A percentile compares a stretch with the other conserved stretches of the same genome.
These are phyloP conservation scores for Ceriops decandra DNA, from an alignment of 345 rosid genomes.

Conservation along the genomic window DNA sequence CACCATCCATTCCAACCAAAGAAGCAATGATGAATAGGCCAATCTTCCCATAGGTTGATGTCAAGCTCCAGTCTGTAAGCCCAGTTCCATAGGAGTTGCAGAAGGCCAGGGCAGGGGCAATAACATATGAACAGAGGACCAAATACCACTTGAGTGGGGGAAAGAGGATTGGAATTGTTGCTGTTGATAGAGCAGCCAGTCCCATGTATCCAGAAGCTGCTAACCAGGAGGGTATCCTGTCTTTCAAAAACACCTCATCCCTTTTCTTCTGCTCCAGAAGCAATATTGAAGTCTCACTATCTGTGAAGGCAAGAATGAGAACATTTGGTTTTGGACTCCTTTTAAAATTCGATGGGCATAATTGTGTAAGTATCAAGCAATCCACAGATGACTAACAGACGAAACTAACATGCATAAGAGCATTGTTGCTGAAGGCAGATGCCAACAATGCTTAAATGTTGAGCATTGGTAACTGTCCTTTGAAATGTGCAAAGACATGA, in stretches of 20 bases:
- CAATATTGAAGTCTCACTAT: constrained; percentile 45
- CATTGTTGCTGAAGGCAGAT: neutral
- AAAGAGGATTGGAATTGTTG: constrained; percentile 61
- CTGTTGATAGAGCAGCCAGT: constrained; percentile 86
- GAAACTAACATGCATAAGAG: neutral
- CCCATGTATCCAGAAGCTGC: constrained; percentile 82
- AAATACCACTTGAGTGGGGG: constrained; percentile 87
- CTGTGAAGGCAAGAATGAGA: constrained; percentile 28
- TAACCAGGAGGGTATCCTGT: constrained; percentile 66
- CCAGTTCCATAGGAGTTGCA: constrained; percentile 91
- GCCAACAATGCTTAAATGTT: no score
- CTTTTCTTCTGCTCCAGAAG: constrained; percentile 53
- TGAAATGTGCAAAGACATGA: no score
- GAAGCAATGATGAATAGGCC: constrained; percentile 89
- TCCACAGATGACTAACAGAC: neutral
- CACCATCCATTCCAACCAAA: constrained; percentile 70
- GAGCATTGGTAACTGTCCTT: no score
- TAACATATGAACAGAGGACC: constrained; percentile 68
- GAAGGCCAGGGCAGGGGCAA: constrained; percentile 91
- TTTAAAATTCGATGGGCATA: neutral
- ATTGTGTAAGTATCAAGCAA: neutral
- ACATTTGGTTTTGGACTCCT: neutral
- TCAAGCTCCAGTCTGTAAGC: constrained; percentile 77
- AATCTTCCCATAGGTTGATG: constrained; percentile 87
- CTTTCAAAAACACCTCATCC: constrained; percentile 71